Conservation (phyloP, 495 filamentous ascomycete species). For the Paragyromitra xinjiangensis region DNA sequence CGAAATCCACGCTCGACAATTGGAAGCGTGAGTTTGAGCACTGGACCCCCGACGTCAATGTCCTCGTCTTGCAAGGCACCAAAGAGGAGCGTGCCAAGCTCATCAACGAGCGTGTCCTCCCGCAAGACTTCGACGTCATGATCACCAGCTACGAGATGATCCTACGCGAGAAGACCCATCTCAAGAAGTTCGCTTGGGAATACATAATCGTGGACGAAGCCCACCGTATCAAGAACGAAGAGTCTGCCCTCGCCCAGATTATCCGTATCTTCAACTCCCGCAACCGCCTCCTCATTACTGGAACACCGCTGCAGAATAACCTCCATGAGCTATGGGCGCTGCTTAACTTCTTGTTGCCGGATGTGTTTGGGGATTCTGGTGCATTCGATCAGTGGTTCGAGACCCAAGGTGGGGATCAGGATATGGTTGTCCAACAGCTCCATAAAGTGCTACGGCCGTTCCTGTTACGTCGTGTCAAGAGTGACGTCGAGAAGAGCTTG, state of each 20-base stretch:
- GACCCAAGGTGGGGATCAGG: slow-evolving; percentile 84
- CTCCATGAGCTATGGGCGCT: slow-evolving; percentile 99
- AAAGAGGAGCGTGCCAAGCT: slow-evolving; percentile 91
- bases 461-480: slow-evolving; percentile 94
- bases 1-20: slow-evolving; percentile 98
- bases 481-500: slow-evolving; percentile 97
- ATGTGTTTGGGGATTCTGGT: slow-evolving; percentile 96
- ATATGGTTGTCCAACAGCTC: slow-evolving; percentile 95
- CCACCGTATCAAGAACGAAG: slow-evolving; percentile 99
- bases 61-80: slow-evolving; percentile 91
- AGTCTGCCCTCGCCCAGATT: slow-evolving; percentile 95
- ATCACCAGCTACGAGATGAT: slow-evolving; percentile 98
- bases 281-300: slow-evolving; percentile 94
- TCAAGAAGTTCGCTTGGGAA: slow-evolving; percentile 99
- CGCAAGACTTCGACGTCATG: slow-evolving; percentile 92
- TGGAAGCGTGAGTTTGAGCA: slow-evolving; percentile 93
- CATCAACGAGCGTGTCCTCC: slow-evolving; percentile 87
- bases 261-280: slow-evolving; percentile 96
- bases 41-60: slow-evolving; percentile 96
- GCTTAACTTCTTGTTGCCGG: slow-evolving; percentile 94
- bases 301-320: slow-evolving; percentile 98
- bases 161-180: slow-evolving; percentile 88
- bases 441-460: slow-evolving; percentile 94
- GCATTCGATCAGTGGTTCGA: slow-evolving; percentile 99
- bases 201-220: slow-evolving; percentile 99